Base-by-base conservation (phyloP, 306 rosid genomes). In the Crotalaria pallida region DNA sequence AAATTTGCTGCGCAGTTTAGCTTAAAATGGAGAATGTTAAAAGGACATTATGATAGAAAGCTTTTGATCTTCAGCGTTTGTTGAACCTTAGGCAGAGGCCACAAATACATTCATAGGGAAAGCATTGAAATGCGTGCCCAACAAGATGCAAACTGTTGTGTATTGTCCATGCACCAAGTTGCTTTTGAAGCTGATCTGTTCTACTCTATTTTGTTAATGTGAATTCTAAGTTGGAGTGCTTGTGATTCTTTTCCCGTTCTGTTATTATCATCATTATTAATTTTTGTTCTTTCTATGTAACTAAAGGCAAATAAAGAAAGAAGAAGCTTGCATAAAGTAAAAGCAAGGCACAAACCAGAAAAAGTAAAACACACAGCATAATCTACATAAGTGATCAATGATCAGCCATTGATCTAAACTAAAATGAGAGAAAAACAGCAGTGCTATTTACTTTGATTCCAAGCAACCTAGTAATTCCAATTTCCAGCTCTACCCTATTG, bases 361-460 rank as follows among this genome's bases (percentile, higher is more conserved):
- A 56, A 77, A 73, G 77, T 11, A 74, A 67, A 64, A 24, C 44
- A 41, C 19, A 53, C 27, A 33, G 56, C 60, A 57, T 69, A 72
- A 53, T n/a, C 15, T 29, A 38, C 18, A 69, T 19, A 5, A 69
- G 40, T 27, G 31, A 22, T 52, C 6, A 65, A 18, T 19, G 31
- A 47, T 56, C 47, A 62, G 8, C 68, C 58, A 75, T 69, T 22
- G 31, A 67, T 67, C 8, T 12, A 29, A 59, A 50, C 13, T 12
- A 77, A 80, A 71, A 64, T 27, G 9, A 5, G 18, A 64, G 50
- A 63, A 65, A 18, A 2, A 7, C 2, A 0, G 17, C 11, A 15
- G n/a, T n/a, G n/a, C n/a, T 34, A 10, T 15, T 50, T 77, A 24
- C 83, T 84, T 82, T 7, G 72, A 45, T 69, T 56, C 65, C 81